Evolutionary conservation across 108 stramenopile genomes (phyloP).

Genomic region (Nitzschia putrida): DNA sequence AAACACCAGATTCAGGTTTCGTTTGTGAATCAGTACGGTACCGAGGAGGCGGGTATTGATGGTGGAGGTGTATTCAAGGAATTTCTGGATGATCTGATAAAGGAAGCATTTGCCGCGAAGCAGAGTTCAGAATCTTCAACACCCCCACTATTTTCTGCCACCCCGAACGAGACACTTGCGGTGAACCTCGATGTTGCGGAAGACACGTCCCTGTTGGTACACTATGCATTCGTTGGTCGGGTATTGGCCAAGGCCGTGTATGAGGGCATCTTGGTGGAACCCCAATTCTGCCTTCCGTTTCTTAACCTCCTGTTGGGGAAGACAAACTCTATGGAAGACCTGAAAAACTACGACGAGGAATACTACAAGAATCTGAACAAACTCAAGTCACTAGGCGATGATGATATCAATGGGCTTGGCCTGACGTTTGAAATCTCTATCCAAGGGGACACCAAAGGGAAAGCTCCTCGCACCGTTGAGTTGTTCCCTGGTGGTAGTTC

Average conservation of each 20-base stretch:
- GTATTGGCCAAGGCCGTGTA: constrained; percentile 97
- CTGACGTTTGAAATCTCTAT: constrained; percentile 83
- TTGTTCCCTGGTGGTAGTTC: constrained; percentile 82
- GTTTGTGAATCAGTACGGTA: constrained; percentile 90
- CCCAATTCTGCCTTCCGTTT: constrained; percentile 87
- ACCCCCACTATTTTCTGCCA: constrained; percentile 68
- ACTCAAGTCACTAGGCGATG: constrained; percentile 63
- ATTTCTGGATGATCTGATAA: constrained; percentile 82
- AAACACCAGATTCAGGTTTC: constrained; percentile 90
- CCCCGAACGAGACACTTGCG: constrained; percentile 66
- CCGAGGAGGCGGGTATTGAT: constrained; percentile 98
- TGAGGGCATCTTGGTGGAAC: constrained; percentile 89
- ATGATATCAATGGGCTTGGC: constrained; percentile 69
- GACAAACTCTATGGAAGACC: constrained; percentile 90
- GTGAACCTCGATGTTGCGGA: constrained; percentile 57
- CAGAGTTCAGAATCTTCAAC: constrained; percentile 26
- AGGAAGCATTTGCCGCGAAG: constrained; percentile 66
- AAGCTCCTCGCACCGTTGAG: constrained; percentile 46
- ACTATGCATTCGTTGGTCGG: constrained; percentile 92
- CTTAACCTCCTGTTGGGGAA: constrained; percentile 87
- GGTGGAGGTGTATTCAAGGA: constrained; percentile 99
- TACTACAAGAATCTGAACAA: constrained; percentile 85
- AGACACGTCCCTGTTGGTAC: constrained; percentile 39
- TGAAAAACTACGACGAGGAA: constrained; percentile 91
- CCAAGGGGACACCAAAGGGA: constrained; percentile 12